Percentiles rank a stretch among this genome's conserved stretches.
Conservation (phyloP, 2,329 filamentous ascomycete species). For the Venturia pyrina region DNA sequence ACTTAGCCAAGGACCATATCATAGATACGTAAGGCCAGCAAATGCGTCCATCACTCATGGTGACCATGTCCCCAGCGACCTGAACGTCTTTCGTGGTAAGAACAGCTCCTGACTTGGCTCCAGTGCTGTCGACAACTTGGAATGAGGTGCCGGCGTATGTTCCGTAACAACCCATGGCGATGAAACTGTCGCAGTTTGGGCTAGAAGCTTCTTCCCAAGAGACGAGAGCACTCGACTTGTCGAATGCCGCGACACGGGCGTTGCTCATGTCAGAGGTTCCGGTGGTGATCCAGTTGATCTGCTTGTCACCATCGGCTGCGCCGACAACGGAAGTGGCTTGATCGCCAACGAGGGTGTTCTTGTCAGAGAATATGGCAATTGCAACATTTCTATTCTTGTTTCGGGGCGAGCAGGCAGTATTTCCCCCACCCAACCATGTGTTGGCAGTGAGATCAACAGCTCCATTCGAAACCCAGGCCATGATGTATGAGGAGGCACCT, state of each 20-base stretch:
- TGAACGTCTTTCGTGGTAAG: conserved; percentile 43
- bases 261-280: conserved; percentile 46
- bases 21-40: conserved; percentile 54
- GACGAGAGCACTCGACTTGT: conserved; percentile 42
- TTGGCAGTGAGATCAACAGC: conserved; percentile 45
- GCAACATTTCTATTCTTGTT: conserved; percentile 52
- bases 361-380: conserved; percentile 46
- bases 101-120: conserved; percentile 42
- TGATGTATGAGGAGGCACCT: conserved; percentile 44
- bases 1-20: conserved; percentile 37
- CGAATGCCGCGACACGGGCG: conserved; percentile 48
- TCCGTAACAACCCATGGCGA: conserved; percentile 51
- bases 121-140: conserved; percentile 43
- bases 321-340: conserved; percentile 46
- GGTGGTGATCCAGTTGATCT: conserved; percentile 51
- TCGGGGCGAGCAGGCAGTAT: conserved; percentile 43
- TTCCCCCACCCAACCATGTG: conserved; percentile 48
- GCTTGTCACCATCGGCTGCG: conserved; percentile 42
- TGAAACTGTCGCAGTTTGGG: conserved; percentile 41
- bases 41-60: conserved; percentile 46
- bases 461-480: conserved; percentile 54
- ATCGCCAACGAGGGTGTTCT: conserved; percentile 44
- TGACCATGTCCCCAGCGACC: conserved; percentile 54
- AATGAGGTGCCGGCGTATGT: conserved; percentile 49
- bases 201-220: conserved; percentile 52